A percentile compares a stretch with the other conserved stretches of the same genome.
phyloP scores from a whole-genome alignment of 2,329 filamentous ascomycete species.

The Neopestalotiopsis sp. region DNA sequence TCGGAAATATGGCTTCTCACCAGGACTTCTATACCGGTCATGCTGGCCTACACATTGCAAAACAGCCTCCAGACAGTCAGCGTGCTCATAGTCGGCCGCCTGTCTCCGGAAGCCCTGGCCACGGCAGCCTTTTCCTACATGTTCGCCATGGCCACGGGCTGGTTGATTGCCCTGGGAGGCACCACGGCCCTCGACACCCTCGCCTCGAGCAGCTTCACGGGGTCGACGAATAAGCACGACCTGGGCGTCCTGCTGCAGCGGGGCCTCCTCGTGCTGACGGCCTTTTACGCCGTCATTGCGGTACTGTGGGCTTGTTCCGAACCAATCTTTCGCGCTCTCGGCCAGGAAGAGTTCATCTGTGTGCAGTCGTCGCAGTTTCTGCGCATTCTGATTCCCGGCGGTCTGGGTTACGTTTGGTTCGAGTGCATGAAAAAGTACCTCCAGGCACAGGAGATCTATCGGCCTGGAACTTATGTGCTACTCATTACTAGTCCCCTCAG shows the following conservation, averaged over 20 bases:
- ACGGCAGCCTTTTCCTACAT: conserved; percentile 89
- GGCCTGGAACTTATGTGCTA: conserved; percentile 81
- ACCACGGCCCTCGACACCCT: conserved; percentile 87
- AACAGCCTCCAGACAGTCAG: conserved; percentile 85
- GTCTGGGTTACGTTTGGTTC: conserved; percentile 86
- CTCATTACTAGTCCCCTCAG: conserved; percentile 84
- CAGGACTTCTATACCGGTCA: conserved; percentile 75
- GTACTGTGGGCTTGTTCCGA: conserved; percentile 78
- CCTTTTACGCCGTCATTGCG: conserved; percentile 75
- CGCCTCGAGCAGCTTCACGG: conserved; percentile 82
- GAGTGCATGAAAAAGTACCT: conserved; percentile 86
- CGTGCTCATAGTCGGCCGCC: conserved; percentile 78
- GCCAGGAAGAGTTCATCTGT: conserved; percentile 80
- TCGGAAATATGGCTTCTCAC: conserved; percentile 71
- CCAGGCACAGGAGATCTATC: conserved; percentile 84
- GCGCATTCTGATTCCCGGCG: conserved; percentile 76
- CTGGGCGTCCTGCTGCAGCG: conserved; percentile 80
- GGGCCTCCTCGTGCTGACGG: conserved; percentile 71
- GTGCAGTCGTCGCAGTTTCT: conserved; percentile 76
- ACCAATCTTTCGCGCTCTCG: conserved; percentile 73
- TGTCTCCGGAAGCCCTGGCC: conserved; percentile 80
- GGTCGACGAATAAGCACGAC: conserved; percentile 77
- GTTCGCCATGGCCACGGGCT: conserved; percentile 90
- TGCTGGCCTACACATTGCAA: conserved; percentile 83
- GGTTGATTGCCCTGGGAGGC: conserved; percentile 84